Percentiles rank a stretch among this genome's conserved stretches.
phyloP scores from a whole-genome alignment of 768 basidiomycete genomes.

The Hortiboletus campestris region DNA sequence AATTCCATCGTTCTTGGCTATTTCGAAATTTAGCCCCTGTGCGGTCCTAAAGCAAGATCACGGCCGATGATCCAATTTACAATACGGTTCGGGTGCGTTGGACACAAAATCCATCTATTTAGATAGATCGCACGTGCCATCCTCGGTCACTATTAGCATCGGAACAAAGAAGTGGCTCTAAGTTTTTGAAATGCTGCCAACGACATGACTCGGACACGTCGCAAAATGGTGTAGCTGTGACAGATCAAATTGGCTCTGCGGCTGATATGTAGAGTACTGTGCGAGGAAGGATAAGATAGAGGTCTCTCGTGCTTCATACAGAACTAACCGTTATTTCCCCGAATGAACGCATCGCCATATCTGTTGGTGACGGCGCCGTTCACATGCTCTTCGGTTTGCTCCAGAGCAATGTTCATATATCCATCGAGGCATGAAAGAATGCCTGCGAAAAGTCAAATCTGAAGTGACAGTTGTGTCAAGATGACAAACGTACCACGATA shows the following conservation, averaged over 20 bases:
- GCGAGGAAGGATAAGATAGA: background rate
- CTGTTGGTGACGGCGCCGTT: slow-evolving; percentile 82
- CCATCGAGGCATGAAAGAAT: slow-evolving; percentile 94
- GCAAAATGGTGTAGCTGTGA: background rate
- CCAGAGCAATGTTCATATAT: slow-evolving; percentile 98
- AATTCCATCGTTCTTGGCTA: too few species aligned
- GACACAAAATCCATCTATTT: background rate
- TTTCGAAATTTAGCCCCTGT: too few species aligned
- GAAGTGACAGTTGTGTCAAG: background rate
- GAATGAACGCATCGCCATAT: slow-evolving; percentile 94
- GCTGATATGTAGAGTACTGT: slow-evolving; percentile 82
- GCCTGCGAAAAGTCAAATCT: slow-evolving; percentile 46
- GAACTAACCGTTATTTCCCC: slow-evolving; percentile 83
- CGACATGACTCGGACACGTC: background rate
- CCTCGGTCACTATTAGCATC: background rate
- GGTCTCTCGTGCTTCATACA: too few species aligned
- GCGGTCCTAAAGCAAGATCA: background rate
- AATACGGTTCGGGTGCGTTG: background rate
- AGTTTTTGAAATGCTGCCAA: background rate
- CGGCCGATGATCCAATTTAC: background rate
- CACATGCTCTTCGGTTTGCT: slow-evolving; percentile 96
- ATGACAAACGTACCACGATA: slow-evolving; percentile 66
- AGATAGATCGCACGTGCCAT: background rate
- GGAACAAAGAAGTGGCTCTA: background rate
- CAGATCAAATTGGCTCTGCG: slow-evolving; percentile 51